These are phyloP conservation scores for Pleurotus salmoneostramineus DNA, from an alignment of 768 basidiomycete species.

Conservation along the genomic window DNA sequence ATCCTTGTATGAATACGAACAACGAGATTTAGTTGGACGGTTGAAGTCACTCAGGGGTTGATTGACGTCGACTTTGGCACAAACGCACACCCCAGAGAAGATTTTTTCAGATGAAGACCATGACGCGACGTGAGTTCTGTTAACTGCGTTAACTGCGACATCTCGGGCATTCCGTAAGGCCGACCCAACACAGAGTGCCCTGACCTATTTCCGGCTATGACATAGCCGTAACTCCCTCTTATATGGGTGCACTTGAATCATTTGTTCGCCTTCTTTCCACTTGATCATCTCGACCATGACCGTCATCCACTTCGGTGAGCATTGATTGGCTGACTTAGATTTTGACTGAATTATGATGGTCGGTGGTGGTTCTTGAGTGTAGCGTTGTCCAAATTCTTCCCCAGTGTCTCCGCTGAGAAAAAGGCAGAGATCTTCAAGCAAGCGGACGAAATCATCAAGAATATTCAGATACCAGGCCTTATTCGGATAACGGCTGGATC, in stretches of 20 bases:
- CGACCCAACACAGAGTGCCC: too few species aligned
- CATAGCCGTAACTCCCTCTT: background rate
- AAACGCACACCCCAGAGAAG: too few species aligned
- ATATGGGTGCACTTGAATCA: background rate
- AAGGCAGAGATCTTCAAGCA: background rate
- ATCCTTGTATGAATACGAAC: background rate
- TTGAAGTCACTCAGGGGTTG: too few species aligned
- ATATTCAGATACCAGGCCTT: background rate
- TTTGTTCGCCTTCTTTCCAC: background rate
- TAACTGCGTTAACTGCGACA: too few species aligned
- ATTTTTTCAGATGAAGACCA: too few species aligned
- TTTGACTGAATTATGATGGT: background rate
- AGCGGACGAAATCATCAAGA: background rate
- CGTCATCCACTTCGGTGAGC: conserved; percentile 4
- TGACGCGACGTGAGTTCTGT: too few species aligned
- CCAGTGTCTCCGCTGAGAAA: background rate
- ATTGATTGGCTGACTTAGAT: background rate
- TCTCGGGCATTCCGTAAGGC: too few species aligned
- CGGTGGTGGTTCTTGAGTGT: too few species aligned
- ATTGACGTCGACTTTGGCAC: too few species aligned
- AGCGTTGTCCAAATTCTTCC: conserved; percentile 2
- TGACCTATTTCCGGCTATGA: background rate
- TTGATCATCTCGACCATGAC: background rate
- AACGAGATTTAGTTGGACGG: background rate
- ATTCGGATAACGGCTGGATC: background rate